phyloP scores from a whole-genome alignment of 1,284 basidiomycete species.

The Cryptococcus sp. region DNA sequence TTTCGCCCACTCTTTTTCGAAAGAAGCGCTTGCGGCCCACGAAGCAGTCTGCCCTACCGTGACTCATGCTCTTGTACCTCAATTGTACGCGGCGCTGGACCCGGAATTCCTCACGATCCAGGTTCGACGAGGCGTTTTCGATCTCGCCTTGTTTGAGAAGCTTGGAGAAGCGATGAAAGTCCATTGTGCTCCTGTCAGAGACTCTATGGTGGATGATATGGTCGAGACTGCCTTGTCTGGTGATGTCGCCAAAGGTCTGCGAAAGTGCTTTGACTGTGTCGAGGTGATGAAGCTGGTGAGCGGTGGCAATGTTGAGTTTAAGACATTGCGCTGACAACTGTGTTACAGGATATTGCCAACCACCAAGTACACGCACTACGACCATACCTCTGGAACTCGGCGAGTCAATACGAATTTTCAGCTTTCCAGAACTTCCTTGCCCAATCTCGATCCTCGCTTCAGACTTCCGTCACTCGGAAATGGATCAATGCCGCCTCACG shows the following conservation, averaged over 20 bases:
- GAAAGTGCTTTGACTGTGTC: constrained; percentile 84
- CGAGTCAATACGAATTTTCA: constrained; percentile 76
- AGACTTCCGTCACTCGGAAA: constrained; percentile 31
- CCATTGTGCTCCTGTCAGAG: constrained; percentile 91
- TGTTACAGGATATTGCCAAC: constrained; percentile 81
- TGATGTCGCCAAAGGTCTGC: constrained; percentile 73
- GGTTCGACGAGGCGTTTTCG: constrained; percentile 73
- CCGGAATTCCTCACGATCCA: constrained; percentile 73
- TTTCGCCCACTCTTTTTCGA: constrained; percentile 57
- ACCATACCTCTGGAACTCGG: constrained; percentile 77
- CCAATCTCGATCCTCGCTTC: constrained; percentile 19
- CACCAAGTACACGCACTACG: constrained; percentile 87
- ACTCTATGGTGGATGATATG: constrained; percentile 80
- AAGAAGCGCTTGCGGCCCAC: constrained; percentile 61
- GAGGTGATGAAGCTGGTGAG: constrained; percentile 92
- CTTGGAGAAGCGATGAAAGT: constrained; percentile 81
- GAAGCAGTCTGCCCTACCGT: constrained; percentile 62
- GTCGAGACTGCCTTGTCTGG: constrained; percentile 62
- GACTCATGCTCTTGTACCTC: constrained; percentile 52
- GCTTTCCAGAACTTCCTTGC: constrained; percentile 60
- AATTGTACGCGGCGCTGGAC: constrained; percentile 56
- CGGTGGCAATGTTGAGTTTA: constrained; percentile 19
- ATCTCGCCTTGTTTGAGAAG: constrained; percentile 73
- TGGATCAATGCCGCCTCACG: constrained; percentile 44
- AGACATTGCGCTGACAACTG: constrained; percentile 3